Percentiles rank a stretch among this genome's conserved stretches.
These are phyloP conservation scores for Suillus hirtellus DNA, from an alignment of 768 basidiomycete genomes.

Conservation along the genomic window DNA sequence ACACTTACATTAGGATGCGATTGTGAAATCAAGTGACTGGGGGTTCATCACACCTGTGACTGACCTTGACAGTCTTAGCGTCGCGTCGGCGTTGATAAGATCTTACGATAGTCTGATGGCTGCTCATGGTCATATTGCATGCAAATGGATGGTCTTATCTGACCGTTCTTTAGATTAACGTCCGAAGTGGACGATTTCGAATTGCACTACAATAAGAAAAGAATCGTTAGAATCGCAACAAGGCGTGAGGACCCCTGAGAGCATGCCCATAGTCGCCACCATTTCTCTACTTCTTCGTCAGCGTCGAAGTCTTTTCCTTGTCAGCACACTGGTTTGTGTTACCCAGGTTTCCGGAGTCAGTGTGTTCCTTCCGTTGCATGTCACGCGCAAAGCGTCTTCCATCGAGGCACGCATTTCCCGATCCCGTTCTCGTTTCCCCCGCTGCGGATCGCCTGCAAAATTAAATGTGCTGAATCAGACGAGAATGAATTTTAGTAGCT, in stretches of 20 bases:
- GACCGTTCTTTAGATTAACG: neutral
- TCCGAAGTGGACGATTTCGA: neutral
- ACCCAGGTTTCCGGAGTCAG: slow-evolving; percentile 18
- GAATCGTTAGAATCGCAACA: neutral
- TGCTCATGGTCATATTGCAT: neutral
- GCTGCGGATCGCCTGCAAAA: slow-evolving; percentile 53
- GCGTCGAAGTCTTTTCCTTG: slow-evolving; percentile 54
- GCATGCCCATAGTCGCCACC: slow-evolving; percentile 43
- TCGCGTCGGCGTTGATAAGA: neutral
- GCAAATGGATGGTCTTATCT: neutral
- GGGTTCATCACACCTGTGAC: neutral
- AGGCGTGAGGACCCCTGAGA: slow-evolving; percentile 7
- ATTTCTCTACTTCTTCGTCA: slow-evolving; percentile 48
- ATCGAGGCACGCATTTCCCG: slow-evolving; percentile 49
- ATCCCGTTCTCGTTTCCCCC: slow-evolving; percentile 45
- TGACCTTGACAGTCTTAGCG: neutral
- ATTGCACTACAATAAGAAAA: neutral
- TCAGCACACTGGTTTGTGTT: slow-evolving; percentile 64
- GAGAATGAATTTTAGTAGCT: slow-evolving; percentile 48
- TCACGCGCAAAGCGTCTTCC: slow-evolving; percentile 36
- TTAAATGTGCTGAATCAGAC: slow-evolving; percentile 60
- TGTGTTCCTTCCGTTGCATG: slow-evolving; percentile 15
- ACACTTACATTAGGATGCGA: neutral
- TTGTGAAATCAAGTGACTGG: neutral
- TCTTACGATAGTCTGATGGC: neutral